These are phyloP conservation scores for Cercophora samala DNA, from an alignment of 495 filamentous ascomycete genomes.

Conservation along the genomic window DNA sequence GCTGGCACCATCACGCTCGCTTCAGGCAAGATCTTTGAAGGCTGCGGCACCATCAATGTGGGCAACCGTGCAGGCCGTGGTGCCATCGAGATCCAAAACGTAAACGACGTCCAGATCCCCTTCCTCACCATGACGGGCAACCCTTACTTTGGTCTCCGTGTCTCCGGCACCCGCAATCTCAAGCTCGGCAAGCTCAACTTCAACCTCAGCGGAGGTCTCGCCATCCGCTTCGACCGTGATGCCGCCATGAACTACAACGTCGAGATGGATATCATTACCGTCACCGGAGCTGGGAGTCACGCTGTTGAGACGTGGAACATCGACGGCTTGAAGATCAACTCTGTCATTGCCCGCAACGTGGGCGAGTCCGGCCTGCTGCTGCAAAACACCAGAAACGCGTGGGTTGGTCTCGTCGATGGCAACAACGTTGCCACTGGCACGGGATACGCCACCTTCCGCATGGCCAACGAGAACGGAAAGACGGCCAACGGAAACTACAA, in stretches of 20 bases:
- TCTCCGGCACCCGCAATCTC: conserved; percentile 41
- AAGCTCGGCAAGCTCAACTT: conserved; percentile 42
- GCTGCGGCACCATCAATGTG: conserved; percentile 48
- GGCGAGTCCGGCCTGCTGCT: conserved; percentile 46
- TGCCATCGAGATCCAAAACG: conserved; percentile 41
- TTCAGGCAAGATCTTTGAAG: conserved; percentile 47
- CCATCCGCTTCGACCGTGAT: conserved; percentile 49
- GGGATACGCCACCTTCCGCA: conserved; percentile 46
- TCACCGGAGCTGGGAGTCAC: conserved; percentile 44
- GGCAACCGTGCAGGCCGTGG: conserved; percentile 40
- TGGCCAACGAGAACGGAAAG: conserved; percentile 47
- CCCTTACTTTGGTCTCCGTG: conserved; percentile 47
- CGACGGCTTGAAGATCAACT: conserved; percentile 39
- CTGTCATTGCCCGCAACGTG: conserved; percentile 43
- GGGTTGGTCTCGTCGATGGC: conserved; percentile 45
- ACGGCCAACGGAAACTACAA: conserved; percentile 36
- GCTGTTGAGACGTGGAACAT: conserved; percentile 50
- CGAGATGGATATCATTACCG: conserved; percentile 41
- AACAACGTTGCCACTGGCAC: conserved; percentile 43
- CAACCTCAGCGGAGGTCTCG: conserved; percentile 44
- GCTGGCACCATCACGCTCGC: conserved; percentile 48
- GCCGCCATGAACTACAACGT: conserved; percentile 42
- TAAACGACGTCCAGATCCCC: conserved; percentile 40
- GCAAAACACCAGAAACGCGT: conserved; percentile 42
- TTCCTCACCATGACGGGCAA: conserved; percentile 47